Evolutionary conservation across 2,329 filamentous ascomycete genomes (phyloP).

Genomic region (Fusarium caatingaense): DNA sequence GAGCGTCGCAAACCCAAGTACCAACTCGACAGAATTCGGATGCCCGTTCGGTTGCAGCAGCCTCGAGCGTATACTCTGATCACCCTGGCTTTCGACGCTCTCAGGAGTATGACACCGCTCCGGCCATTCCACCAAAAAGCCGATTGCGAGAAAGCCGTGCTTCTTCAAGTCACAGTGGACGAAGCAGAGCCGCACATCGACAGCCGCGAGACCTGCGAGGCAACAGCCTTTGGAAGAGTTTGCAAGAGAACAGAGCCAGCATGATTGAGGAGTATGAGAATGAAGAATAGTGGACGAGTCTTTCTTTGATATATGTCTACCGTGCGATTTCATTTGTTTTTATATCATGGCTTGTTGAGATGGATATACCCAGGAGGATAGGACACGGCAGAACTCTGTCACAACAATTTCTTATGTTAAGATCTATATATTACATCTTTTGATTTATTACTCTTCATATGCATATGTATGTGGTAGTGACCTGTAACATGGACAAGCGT

Average conservation of each 20-base stretch:
- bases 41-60: not conserved
- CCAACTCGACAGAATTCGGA: not conserved
- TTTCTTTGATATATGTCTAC: not conserved
- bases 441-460: not conserved
- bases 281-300: not conserved
- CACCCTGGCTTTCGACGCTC: constrained; percentile 29
- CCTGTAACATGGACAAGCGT: not conserved
- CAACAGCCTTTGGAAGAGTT: not conserved
- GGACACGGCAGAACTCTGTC: constrained; percentile 1
- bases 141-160: not conserved
- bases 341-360: not conserved
- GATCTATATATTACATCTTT: not conserved
- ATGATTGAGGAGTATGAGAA: not conserved
- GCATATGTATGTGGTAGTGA: not conserved
- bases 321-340: not conserved
- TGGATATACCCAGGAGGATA: constrained; percentile 21
- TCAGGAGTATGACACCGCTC: constrained; percentile 1
- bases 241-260: not conserved
- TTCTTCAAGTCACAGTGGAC: not conserved
- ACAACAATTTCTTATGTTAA: constrained; percentile 12
- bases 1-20: not conserved
- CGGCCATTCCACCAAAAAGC: not conserved
- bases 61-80: constrained; percentile 40
- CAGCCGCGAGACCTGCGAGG: not conserved
- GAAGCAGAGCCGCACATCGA: not conserved